These are phyloP conservation scores for Penicillium sp. DNA, from an alignment of 2,329 filamentous ascomycete genomes.

Conservation along the genomic window DNA sequence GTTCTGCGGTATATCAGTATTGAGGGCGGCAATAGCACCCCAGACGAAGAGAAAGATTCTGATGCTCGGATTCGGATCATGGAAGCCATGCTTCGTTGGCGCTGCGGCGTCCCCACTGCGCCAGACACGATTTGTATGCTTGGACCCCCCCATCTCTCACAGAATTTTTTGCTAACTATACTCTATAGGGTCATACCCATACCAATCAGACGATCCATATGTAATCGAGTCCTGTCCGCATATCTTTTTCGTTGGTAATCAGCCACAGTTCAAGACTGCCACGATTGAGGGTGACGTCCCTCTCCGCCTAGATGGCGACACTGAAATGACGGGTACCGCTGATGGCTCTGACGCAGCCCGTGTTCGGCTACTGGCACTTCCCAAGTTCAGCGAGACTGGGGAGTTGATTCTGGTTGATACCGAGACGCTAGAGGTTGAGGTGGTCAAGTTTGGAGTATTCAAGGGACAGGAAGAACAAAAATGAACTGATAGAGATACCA, in stretches of 20 bases:
- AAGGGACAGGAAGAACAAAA: slow-evolving; percentile 33
- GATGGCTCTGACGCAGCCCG: slow-evolving; percentile 60
- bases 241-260: slow-evolving; percentile 84
- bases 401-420: slow-evolving; percentile 80
- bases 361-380: slow-evolving; percentile 78
- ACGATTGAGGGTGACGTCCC: slow-evolving; percentile 56
- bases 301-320: slow-evolving; percentile 32
- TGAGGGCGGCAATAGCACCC: slow-evolving; percentile 25
- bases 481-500: slow-evolving; percentile 20
- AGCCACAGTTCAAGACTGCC: slow-evolving; percentile 72
- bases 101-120: slow-evolving; percentile 85
- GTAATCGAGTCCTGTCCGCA: slow-evolving; percentile 83
- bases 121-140: slow-evolving; percentile 88
- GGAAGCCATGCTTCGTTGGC: slow-evolving; percentile 91
- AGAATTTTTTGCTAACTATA: slow-evolving; percentile 10
- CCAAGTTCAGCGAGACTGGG: slow-evolving; percentile 73
- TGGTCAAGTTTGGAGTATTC: slow-evolving; percentile 57
- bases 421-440: slow-evolving; percentile 77
- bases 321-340: slow-evolving; percentile 30
- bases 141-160: background rate
- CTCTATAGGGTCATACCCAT: slow-evolving; percentile 80
- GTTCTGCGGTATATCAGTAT: slow-evolving; percentile 82
- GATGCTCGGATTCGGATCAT: slow-evolving; percentile 81
- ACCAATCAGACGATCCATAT: slow-evolving; percentile 89
- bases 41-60: slow-evolving; percentile 39